Percentiles rank a stretch among this genome's conserved stretches.
Conservation (phyloP, 805 yeast genomes). For the Clavispora vitiphila region DNA sequence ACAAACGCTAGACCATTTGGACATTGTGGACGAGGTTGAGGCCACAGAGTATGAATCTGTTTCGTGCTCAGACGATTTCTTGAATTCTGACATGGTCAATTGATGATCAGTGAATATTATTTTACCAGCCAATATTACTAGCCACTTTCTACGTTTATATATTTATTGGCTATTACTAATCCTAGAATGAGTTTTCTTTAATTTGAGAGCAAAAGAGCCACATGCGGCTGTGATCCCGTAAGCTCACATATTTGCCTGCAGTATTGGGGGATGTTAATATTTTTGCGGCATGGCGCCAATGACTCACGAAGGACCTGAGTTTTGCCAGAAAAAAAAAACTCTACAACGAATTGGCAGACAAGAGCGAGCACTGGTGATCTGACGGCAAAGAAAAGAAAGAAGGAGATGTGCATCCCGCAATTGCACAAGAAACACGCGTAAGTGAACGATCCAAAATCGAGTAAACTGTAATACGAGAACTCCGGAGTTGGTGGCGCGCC, state of each 20-base stretch:
- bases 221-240: not conserved
- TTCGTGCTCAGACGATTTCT: conserved; percentile 8
- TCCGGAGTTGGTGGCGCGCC: too few relatives aligned
- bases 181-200: not conserved
- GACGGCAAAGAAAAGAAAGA: too few relatives aligned
- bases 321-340: too few relatives aligned
- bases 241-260: not conserved
- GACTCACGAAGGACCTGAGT: too few relatives aligned
- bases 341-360: too few relatives aligned
- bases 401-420: too few relatives aligned
- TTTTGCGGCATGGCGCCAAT: not conserved
- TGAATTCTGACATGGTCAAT: conserved; percentile 1
- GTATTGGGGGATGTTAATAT: not conserved
- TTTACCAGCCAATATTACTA: too few relatives aligned
- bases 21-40: not conserved
- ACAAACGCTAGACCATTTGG: conserved; percentile 2
- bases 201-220: not conserved
- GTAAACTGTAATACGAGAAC: too few relatives aligned
- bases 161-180: not conserved
- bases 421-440: too few relatives aligned
- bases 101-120: not conserved
- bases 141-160: not conserved
- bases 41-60: conserved; percentile 5
- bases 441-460: too few relatives aligned
- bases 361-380: too few relatives aligned